Percentiles rank a stretch among this genome's conserved stretches.
These are phyloP conservation scores for Corallochytrium limacisporum DNA, from an alignment of 78 protist genomes.

Conservation along the genomic window DNA sequence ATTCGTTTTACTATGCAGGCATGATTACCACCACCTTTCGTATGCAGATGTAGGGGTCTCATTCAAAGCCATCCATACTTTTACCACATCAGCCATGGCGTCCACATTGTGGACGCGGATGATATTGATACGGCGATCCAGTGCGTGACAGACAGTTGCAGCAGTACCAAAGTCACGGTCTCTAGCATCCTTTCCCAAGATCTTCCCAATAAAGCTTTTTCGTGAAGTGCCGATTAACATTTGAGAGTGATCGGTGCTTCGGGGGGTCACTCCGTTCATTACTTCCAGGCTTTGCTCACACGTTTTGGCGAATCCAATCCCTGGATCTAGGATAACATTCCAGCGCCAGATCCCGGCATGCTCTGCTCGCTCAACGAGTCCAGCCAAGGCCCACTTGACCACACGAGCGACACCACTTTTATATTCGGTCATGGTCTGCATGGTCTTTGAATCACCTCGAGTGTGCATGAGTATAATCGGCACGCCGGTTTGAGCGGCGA, in stretches of 20 bases:
- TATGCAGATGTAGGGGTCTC: too few species aligned
- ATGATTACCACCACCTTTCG: too few species aligned
- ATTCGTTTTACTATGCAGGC: too few species aligned
- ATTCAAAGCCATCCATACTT: too few species aligned
- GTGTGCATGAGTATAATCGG: constrained; percentile 37
- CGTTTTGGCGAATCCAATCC: constrained; percentile 57
- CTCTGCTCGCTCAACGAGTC: constrained; percentile 1
- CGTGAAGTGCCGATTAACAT: constrained; percentile 46
- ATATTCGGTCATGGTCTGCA: not conserved
- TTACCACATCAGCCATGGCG: not conserved
- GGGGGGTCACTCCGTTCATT: not conserved
- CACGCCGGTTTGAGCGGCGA: constrained; percentile 15
- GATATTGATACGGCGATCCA: not conserved
- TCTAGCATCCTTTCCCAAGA: not conserved
- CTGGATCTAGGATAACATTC: constrained; percentile 51
- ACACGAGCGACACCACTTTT: not conserved
- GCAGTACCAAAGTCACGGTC: constrained; percentile 1
- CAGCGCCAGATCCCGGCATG: constrained; percentile 26
- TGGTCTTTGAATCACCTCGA: constrained; percentile 10
- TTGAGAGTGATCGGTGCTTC: constrained; percentile 4
- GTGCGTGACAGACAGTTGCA: not conserved
- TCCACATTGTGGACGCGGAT: not conserved
- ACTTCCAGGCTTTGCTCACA: constrained; percentile 24
- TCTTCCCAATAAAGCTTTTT: constrained; percentile 44
- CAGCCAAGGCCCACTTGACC: constrained; percentile 9